Evolutionary conservation across 169 alveolate genomes (phyloP).

Genomic region (Plasmodium ovale): DNA sequence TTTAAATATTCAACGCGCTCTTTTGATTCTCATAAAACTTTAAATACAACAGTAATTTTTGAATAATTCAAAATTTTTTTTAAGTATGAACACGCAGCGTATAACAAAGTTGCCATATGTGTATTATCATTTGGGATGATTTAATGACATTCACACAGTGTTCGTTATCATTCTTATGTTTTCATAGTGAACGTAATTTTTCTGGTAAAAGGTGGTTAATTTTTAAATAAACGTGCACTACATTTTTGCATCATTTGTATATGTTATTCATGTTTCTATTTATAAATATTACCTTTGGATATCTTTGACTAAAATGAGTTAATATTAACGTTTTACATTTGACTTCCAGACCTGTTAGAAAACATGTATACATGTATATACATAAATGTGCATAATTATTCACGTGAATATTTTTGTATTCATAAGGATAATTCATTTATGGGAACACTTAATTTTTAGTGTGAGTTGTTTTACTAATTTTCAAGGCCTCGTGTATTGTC

Average conservation of each 20-base stretch:
- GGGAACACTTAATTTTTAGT: neutral
- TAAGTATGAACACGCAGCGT: neutral
- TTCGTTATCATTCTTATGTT: too few species aligned
- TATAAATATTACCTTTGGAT: slow-evolving; percentile 83
- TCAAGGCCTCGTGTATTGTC: slow-evolving; percentile 84
- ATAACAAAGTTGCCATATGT: neutral
- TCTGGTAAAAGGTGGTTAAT: neutral
- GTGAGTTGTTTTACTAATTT: slow-evolving; percentile 77
- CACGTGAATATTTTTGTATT: neutral
- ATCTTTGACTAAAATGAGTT: slow-evolving; percentile 94
- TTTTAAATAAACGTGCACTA: neutral
- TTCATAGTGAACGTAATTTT: too few species aligned
- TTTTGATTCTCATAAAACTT: neutral
- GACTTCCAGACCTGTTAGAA: slow-evolving; percentile 62
- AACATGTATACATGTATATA: neutral
- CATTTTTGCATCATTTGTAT: neutral
- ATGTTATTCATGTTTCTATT: slow-evolving; percentile 3
- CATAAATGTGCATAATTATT: slow-evolving; percentile 2
- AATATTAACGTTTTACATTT: slow-evolving; percentile 83
- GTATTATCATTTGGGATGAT: too few species aligned
- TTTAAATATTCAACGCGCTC: neutral
- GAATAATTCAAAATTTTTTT: too few species aligned
- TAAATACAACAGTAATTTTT: neutral
- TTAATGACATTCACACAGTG: too few species aligned
- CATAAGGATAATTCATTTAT: neutral